Conservation (phyloP, 306 rosid genomes). For the Cicer yamashitae region DNA sequence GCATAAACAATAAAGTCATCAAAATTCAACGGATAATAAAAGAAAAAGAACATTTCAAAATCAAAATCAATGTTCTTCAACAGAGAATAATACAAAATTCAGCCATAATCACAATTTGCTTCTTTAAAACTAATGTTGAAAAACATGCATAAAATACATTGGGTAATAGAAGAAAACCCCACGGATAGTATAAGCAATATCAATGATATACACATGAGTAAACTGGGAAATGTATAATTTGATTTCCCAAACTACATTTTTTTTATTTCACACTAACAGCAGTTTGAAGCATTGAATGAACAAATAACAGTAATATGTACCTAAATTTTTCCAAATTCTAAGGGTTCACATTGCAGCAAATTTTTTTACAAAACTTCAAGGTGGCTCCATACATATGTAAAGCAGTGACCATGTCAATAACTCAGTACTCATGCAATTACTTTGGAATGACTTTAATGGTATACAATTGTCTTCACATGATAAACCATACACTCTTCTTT, state of each 20-base stretch:
- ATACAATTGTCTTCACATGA: constrained; percentile 5
- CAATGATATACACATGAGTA: constrained; percentile 3
- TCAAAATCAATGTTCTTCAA: constrained; percentile 34
- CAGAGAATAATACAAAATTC: constrained; percentile 16
- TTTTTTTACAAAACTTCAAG: constrained; percentile 7
- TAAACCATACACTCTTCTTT: not conserved
- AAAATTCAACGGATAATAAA: not conserved
- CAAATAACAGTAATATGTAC: constrained; percentile 15
- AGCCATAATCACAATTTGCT: constrained; percentile 30
- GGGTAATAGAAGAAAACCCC: not conserved
- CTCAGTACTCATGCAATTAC: constrained; percentile 13
- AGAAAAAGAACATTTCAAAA: constrained; percentile 13
- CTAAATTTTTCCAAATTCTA: constrained; percentile 3
- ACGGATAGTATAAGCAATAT: constrained; percentile 11
- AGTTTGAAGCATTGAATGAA: constrained; percentile 23
- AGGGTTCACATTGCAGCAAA: not conserved
- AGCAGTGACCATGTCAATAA: constrained; percentile 15
- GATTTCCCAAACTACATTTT: constrained; percentile 25
- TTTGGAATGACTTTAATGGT: constrained; percentile 9
- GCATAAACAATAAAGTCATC: constrained; percentile 48
- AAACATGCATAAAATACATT: not conserved
- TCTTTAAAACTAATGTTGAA: constrained; percentile 27
- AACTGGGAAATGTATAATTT: constrained; percentile 25
- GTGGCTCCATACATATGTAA: constrained; percentile 22
- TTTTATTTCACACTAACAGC: constrained; percentile 24